These are phyloP conservation scores for Saccharomycopsis oosterbeekiorum DNA, from an alignment of 805 yeast species.

Conservation along the genomic window DNA sequence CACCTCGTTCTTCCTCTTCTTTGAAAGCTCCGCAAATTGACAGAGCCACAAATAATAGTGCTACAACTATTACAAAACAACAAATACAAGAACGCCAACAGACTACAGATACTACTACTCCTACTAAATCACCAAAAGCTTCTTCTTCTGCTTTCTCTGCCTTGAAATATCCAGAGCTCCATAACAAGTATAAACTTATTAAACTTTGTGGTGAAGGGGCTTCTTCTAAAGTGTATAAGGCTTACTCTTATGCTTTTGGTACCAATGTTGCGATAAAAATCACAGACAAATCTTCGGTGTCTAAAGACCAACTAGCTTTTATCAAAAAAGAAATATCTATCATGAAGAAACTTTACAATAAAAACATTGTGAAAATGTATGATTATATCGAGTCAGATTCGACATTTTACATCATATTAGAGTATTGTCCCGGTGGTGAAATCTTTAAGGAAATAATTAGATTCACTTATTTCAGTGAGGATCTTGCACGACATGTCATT, in stretches of 20 bases:
- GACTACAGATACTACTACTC: background rate
- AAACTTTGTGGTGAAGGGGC: slow-evolving; percentile 75
- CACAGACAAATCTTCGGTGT: slow-evolving; percentile 51
- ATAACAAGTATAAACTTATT: slow-evolving; percentile 24
- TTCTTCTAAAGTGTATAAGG: slow-evolving; percentile 75
- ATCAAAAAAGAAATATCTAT: slow-evolving; percentile 65
- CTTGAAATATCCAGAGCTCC: slow-evolving; percentile 22
- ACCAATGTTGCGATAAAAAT: slow-evolving; percentile 63
- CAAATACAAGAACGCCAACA: background rate
- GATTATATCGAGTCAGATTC: slow-evolving; percentile 41
- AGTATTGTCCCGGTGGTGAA: slow-evolving; percentile 70
- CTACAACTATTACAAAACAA: background rate
- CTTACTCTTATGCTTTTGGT: slow-evolving; percentile 36
- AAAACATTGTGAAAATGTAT: slow-evolving; percentile 48
- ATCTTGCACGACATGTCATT: slow-evolving; percentile 62
- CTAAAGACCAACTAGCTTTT: slow-evolving; percentile 40
- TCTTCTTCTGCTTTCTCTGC: background rate
- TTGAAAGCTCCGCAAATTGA: background rate
- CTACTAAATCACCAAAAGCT: background rate
- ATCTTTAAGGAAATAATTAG: slow-evolving; percentile 72
- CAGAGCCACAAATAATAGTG: background rate
- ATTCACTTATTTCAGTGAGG: slow-evolving; percentile 66
- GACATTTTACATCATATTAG: slow-evolving; percentile 56
- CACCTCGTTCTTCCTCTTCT: background rate
- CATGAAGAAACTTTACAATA: slow-evolving; percentile 55